Evolutionary conservation across 768 basidiomycete species (phyloP).

Genomic region (Asterophora lycoperdoides): DNA sequence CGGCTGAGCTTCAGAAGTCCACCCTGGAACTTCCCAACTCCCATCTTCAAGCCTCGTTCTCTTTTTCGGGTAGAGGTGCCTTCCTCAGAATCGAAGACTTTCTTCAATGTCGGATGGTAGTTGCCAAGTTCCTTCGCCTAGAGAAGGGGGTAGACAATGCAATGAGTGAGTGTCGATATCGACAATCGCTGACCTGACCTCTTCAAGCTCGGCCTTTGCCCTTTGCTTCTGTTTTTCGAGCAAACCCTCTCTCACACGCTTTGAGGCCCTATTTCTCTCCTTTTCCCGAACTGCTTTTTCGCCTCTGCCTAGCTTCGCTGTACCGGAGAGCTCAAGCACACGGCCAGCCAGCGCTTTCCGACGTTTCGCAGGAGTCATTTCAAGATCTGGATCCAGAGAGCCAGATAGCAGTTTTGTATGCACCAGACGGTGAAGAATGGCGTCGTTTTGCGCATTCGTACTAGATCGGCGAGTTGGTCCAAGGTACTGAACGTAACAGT

Average conservation of each 20-base stretch:
- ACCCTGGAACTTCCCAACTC: slow-evolving; percentile 69
- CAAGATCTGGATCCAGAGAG: slow-evolving; percentile 57
- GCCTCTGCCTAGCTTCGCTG: slow-evolving; percentile 70
- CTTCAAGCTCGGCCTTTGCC: slow-evolving; percentile 53
- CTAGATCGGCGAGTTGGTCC: slow-evolving; percentile 33
- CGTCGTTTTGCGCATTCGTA: slow-evolving; percentile 74
- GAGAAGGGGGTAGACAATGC: slow-evolving; percentile 7
- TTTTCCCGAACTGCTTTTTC: slow-evolving; percentile 54
- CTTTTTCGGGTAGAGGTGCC: slow-evolving; percentile 40
- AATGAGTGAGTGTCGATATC: neutral
- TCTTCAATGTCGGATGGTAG: slow-evolving; percentile 77
- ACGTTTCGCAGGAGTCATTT: slow-evolving; percentile 61
- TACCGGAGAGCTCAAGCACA: slow-evolving; percentile 66
- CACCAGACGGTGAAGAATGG: slow-evolving; percentile 69
- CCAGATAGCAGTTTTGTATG: slow-evolving; percentile 79
- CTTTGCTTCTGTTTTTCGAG: slow-evolving; percentile 55
- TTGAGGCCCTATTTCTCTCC: slow-evolving; percentile 69
- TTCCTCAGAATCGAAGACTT: slow-evolving; percentile 44
- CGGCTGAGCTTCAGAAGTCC: slow-evolving; percentile 64
- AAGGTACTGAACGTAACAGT: neutral
- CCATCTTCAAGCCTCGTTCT: slow-evolving; percentile 68
- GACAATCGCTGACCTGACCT: slow-evolving; percentile 45
- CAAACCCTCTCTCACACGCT: slow-evolving; percentile 69
- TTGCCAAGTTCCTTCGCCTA: slow-evolving; percentile 84
- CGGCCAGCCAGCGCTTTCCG: slow-evolving; percentile 76